Evolutionary conservation across 129 eudicot species (phyloP).

Genomic region (Tagetes erecta): DNA sequence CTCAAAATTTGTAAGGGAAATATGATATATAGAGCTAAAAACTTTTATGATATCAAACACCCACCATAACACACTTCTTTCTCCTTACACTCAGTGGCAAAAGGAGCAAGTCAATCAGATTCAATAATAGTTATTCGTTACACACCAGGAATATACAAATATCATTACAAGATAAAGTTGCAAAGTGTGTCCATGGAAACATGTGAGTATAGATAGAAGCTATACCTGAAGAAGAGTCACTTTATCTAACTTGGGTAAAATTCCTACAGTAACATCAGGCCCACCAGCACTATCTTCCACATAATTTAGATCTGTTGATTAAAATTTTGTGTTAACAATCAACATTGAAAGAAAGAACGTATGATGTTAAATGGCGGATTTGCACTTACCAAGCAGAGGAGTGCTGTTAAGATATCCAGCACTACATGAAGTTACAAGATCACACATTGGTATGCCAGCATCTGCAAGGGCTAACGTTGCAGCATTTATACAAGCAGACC

Average conservation of each 20-base stretch:
- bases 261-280: constrained; percentile 91
- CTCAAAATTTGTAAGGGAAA: neutral
- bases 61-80: neutral
- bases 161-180: neutral
- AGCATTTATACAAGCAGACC: constrained; percentile 86
- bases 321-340: constrained; percentile 8
- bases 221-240: constrained; percentile 92
- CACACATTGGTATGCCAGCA: constrained; percentile 97
- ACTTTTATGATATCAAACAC: neutral
- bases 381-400: constrained; percentile 71
- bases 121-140: no score
- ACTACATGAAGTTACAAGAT: constrained; percentile 92
- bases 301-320: constrained; percentile 72
- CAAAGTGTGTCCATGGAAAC: neutral
- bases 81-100: neutral
- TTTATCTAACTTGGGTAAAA: constrained; percentile 83
- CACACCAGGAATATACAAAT: no score
- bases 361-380: neutral
- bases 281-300: constrained; percentile 98
- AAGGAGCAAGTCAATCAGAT: no score
- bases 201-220: constrained; percentile 5
- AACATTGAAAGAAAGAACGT: constrained; percentile 1
- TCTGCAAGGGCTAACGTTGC: constrained; percentile 72
- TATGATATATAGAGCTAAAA: neutral
- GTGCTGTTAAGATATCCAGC: constrained; percentile 84